Percentiles rank a stretch among this genome's conserved stretches.
phyloP scores from a whole-genome alignment of 2,329 filamentous ascomycete species.

The Cercospora sp. region DNA sequence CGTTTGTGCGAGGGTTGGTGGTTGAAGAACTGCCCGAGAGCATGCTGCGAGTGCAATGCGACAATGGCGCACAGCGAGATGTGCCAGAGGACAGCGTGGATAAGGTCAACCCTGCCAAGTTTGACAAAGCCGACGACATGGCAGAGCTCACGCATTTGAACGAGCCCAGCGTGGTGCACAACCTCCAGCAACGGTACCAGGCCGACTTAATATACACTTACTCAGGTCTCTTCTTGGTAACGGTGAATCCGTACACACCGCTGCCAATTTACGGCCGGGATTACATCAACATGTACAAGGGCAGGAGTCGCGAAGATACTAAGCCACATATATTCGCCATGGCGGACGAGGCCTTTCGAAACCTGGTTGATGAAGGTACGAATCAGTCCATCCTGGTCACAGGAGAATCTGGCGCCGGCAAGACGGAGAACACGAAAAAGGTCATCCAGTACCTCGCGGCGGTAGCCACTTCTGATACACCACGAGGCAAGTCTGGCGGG shows the following conservation, averaged over 20 bases:
- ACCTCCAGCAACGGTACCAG: slow-evolving; percentile 91
- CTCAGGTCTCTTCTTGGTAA: slow-evolving; percentile 93
- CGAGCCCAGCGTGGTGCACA: slow-evolving; percentile 96
- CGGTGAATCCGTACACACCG: slow-evolving; percentile 93
- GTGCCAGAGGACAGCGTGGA: slow-evolving; percentile 85
- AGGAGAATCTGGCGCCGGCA: slow-evolving; percentile 95
- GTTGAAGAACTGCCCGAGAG: slow-evolving; percentile 74
- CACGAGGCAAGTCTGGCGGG: slow-evolving; percentile 59
- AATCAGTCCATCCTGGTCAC: slow-evolving; percentile 98
- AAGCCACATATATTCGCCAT: slow-evolving; percentile 97
- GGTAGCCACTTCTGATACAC: slow-evolving; percentile 80
- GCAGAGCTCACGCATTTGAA: slow-evolving; percentile 97
- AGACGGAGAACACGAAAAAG: slow-evolving; percentile 99
- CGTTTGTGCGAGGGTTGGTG: slow-evolving; percentile 91
- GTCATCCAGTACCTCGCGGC: slow-evolving; percentile 98
- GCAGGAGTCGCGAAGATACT: slow-evolving; percentile 85
- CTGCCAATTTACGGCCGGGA: slow-evolving; percentile 95
- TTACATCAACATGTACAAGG: slow-evolving; percentile 98
- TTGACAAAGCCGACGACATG: slow-evolving; percentile 99
- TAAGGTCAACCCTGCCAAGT: slow-evolving; percentile 99
- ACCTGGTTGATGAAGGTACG: slow-evolving; percentile 88
- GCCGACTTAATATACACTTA: slow-evolving; percentile 97
- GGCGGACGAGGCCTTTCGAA: slow-evolving; percentile 94
- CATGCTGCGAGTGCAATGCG: slow-evolving; percentile 81
- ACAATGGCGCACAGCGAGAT: slow-evolving; percentile 88